These are phyloP conservation scores for Teunomyces gatunensis DNA, from an alignment of 805 yeast species.

Conservation along the genomic window DNA sequence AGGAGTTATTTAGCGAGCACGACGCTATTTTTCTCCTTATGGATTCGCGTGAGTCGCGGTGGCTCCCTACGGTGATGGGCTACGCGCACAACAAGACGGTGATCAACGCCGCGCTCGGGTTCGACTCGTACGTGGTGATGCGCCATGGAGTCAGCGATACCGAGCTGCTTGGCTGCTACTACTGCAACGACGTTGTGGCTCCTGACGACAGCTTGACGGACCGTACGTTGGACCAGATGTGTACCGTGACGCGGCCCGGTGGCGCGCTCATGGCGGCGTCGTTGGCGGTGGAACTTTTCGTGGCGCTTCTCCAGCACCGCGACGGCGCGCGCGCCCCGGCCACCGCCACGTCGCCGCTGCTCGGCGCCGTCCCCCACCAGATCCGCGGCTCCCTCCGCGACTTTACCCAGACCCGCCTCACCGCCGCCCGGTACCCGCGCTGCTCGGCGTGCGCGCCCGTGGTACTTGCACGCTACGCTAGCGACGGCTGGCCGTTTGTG, in stretches of 20 bases:
- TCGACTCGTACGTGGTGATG: slow-evolving; percentile 91
- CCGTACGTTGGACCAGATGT: slow-evolving; percentile 94
- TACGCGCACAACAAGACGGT: slow-evolving; percentile 67
- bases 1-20: slow-evolving; percentile 55
- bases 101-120: slow-evolving; percentile 91
- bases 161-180: slow-evolving; percentile 75
- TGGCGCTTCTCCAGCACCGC: slow-evolving; percentile 70
- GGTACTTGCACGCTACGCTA: slow-evolving; percentile 51
- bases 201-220: slow-evolving; percentile 87
- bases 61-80: slow-evolving; percentile 93
- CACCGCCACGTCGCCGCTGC: slow-evolving; percentile 30
- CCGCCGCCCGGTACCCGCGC: slow-evolving; percentile 67
- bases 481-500: slow-evolving; percentile 80
- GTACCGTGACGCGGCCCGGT: slow-evolving; percentile 97
- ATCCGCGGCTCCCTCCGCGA: slow-evolving; percentile 78
- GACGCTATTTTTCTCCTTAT: slow-evolving; percentile 79
- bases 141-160: slow-evolving; percentile 62
- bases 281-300: slow-evolving; percentile 78
- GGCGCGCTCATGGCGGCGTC: slow-evolving; percentile 87
- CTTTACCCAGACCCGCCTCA: slow-evolving; percentile 61
- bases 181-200: slow-evolving; percentile 93
- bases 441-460: slow-evolving; percentile 84
- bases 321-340: slow-evolving; percentile 45
- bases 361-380: slow-evolving; percentile 87
- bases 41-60: slow-evolving; percentile 94